phyloP scores from a whole-genome alignment of 2,329 filamentous ascomycete species.

The Zarea fungicola region DNA sequence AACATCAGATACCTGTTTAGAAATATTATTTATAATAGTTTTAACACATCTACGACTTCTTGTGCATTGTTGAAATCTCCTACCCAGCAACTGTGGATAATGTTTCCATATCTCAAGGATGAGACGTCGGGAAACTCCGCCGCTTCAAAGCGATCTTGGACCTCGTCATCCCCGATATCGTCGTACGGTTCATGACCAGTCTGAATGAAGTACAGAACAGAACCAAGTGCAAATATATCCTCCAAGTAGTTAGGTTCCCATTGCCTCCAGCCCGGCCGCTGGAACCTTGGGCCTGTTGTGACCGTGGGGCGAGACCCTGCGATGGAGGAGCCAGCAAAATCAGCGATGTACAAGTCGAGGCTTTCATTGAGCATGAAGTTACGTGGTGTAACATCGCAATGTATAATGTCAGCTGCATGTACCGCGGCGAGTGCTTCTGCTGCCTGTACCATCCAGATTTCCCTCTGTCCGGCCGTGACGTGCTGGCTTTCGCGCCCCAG shows the following conservation, averaged over 20 bases:
- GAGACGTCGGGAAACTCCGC: background rate
- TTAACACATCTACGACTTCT: background rate
- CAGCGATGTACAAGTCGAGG: constrained; percentile 31
- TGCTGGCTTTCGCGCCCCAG: constrained; percentile 1
- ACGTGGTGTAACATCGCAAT: constrained; percentile 34
- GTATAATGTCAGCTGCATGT: constrained; percentile 31
- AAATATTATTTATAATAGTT: no score
- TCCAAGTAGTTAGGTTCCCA: no score
- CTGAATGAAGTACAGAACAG: background rate
- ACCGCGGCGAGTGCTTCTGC: constrained; percentile 29
- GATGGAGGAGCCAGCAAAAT: constrained; percentile 31
- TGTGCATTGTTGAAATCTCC: constrained; percentile 3
- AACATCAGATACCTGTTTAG: no score
- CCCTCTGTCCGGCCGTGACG: background rate
- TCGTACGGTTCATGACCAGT: background rate
- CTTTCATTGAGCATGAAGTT: constrained; percentile 33
- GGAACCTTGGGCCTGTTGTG: constrained; percentile 20
- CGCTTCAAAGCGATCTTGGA: background rate
- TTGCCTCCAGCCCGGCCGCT: constrained; percentile 20
- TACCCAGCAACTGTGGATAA: constrained; percentile 1
- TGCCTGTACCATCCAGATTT: constrained; percentile 27
- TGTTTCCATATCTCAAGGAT: background rate
- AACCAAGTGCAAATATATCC: background rate
- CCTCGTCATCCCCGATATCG: background rate
- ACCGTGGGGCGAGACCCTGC: constrained; percentile 20